These are phyloP conservation scores for Fusarium kyushuense DNA, from an alignment of 2,329 filamentous ascomycete genomes.

Conservation along the genomic window DNA sequence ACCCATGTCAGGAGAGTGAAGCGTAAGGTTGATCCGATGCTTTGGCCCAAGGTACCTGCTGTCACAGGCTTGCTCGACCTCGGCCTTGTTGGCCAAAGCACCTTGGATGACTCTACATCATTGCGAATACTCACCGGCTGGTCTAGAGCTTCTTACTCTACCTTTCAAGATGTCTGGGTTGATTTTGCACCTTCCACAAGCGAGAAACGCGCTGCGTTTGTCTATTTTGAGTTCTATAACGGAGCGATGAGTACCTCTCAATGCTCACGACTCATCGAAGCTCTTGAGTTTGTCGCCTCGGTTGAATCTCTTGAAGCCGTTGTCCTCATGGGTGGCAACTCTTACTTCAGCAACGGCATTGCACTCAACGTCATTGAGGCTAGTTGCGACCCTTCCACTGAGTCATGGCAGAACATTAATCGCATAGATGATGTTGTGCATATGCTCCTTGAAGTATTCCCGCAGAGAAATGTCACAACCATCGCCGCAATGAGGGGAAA, in stretches of 20 bases:
- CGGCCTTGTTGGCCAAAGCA: background rate
- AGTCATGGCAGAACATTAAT: constrained; percentile 36
- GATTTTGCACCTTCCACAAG: constrained; percentile 5
- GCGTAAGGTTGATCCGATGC: constrained; percentile 31
- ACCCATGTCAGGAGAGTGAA: constrained; percentile 30
- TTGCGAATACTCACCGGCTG: background rate
- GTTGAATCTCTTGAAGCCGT: constrained; percentile 8
- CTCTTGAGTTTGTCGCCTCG: constrained; percentile 16
- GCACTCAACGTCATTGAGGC: constrained; percentile 38
- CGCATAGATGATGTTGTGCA: constrained; percentile 27
- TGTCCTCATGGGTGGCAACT: constrained; percentile 32
- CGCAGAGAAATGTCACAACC: constrained; percentile 4
- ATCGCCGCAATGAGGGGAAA: constrained; percentile 31
- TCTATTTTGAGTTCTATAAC: constrained; percentile 38
- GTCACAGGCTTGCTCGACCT: constrained; percentile 15
- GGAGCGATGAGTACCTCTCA: constrained; percentile 34
- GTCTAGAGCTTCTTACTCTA: background rate
- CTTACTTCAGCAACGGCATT: constrained; percentile 37
- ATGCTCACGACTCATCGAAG: constrained; percentile 32
- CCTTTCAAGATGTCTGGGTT: constrained; percentile 23
- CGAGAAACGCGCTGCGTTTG: constrained; percentile 14
- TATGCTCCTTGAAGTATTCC: constrained; percentile 4
- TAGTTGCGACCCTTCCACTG: constrained; percentile 13
- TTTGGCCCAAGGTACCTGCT: constrained; percentile 35
- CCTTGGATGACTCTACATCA: background rate